phyloP scores from a whole-genome alignment of 805 yeast genomes.

The Wickerhamiella allomyrinae region DNA sequence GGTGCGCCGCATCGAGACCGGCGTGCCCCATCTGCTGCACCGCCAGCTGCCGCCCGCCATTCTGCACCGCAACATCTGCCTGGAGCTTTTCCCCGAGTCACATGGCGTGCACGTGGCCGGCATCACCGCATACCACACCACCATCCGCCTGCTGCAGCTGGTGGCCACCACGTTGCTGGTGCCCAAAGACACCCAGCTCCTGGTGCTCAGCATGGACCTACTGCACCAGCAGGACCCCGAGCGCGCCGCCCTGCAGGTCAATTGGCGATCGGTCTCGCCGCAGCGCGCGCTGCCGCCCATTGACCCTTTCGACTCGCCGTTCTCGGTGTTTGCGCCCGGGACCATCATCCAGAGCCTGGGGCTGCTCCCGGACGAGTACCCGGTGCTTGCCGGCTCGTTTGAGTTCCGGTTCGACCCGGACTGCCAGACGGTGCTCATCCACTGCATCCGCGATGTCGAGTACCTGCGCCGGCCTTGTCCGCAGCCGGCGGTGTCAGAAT shows the following conservation, averaged over 20 bases:
- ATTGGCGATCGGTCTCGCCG: constrained; percentile 17
- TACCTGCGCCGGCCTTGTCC: constrained; percentile 16
- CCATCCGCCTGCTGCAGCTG: constrained; percentile 20
- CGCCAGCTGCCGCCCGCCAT: constrained; percentile 17
- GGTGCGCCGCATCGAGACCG: constrained; percentile 16
- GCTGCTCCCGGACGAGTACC: constrained; percentile 24
- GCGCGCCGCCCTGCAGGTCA: constrained; percentile 12
- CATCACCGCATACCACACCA: constrained; percentile 17
- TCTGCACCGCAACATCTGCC: constrained; percentile 19
- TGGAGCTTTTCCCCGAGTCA: constrained; percentile 21
- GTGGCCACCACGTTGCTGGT: constrained; percentile 19
- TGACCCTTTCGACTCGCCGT: constrained; percentile 2
- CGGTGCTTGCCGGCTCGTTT: constrained; percentile 25
- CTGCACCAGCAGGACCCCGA: constrained; percentile 4
- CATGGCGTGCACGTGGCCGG: constrained; percentile 21
- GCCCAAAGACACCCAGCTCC: constrained; percentile 19
- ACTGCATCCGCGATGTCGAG: constrained; percentile 24
- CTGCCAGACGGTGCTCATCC: constrained; percentile 19
- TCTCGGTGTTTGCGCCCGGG: constrained; percentile 12
- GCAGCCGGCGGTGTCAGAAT: neutral
- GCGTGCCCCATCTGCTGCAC: constrained; percentile 20
- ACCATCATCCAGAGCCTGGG: constrained; percentile 18
- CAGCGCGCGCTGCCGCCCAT: constrained; percentile 3
- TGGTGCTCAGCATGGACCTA: constrained; percentile 13
- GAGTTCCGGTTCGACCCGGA: constrained; percentile 21